Conservation (phyloP, 2,329 filamentous ascomycete species). For the Sordariomycetes sp. region DNA sequence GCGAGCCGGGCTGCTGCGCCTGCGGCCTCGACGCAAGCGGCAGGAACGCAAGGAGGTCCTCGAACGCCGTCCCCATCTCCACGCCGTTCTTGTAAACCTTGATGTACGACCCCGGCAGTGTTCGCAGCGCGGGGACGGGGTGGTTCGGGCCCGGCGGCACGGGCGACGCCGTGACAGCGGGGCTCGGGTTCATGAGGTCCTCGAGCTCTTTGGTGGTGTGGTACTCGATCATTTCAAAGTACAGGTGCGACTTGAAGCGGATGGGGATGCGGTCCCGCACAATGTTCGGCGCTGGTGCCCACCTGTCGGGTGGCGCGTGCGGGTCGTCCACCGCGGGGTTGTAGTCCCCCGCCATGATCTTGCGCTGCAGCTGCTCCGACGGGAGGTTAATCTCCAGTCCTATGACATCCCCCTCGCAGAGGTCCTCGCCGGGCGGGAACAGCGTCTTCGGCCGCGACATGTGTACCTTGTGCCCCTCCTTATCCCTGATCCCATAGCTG, state of each 20-base stretch:
- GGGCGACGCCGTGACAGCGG: conserved; percentile 27
- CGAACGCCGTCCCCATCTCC: conserved; percentile 76
- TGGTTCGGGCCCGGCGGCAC: conserved; percentile 57
- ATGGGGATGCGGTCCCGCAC: conserved; percentile 93
- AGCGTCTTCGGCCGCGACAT: conserved; percentile 90
- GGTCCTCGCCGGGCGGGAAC: conserved; percentile 63
- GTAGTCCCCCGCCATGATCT: conserved; percentile 76
- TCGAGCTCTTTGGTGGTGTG: conserved; percentile 80
- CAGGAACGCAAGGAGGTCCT: conserved; percentile 77
- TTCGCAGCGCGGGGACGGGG: conserved; percentile 60
- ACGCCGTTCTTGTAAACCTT: conserved; percentile 88
- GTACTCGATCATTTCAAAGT: conserved; percentile 89
- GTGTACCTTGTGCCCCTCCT: conserved; percentile 81
- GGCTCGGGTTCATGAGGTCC: conserved; percentile 61
- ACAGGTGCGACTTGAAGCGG: conserved; percentile 82
- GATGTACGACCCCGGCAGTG: conserved; percentile 74
- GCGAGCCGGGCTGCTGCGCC: conserved; percentile 52
- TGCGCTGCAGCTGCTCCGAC: conserved; percentile 71
- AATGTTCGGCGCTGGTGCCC: conserved; percentile 59
- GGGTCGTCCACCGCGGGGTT: conserved; percentile 68
- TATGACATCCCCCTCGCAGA: conserved; percentile 85
- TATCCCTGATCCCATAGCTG: conserved; percentile 85
- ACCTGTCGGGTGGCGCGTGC: conserved; percentile 39
- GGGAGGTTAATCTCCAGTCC: conserved; percentile 88
- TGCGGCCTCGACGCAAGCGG: conserved; percentile 74